These are phyloP conservation scores for Myxozyma kluyveri DNA, from an alignment of 805 yeast species.

Conservation along the genomic window DNA sequence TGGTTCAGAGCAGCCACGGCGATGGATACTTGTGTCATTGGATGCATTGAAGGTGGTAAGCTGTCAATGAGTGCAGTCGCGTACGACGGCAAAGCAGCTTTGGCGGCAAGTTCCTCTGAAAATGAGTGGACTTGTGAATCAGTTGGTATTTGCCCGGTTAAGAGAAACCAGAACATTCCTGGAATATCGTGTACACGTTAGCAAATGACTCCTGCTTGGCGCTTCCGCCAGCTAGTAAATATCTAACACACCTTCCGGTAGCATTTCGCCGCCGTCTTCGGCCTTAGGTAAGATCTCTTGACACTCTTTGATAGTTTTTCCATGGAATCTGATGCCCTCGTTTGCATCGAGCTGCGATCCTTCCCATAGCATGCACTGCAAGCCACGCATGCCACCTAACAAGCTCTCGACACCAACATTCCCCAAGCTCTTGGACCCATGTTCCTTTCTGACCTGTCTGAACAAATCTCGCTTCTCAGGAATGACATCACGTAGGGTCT, in stretches of 20 bases:
- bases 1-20: constrained; percentile 78
- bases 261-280: constrained; percentile 55
- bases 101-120: constrained; percentile 73
- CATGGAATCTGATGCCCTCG: constrained; percentile 85
- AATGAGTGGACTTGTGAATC: constrained; percentile 66
- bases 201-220: background rate
- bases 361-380: constrained; percentile 83
- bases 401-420: constrained; percentile 46
- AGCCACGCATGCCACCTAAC: constrained; percentile 85
- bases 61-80: constrained; percentile 69
- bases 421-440: constrained; percentile 44
- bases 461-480: constrained; percentile 47
- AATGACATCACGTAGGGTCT: constrained; percentile 41
- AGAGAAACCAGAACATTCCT: constrained; percentile 73
- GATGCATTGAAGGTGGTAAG: constrained; percentile 73
- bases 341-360: constrained; percentile 81
- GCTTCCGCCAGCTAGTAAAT: no score
- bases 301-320: constrained; percentile 76
- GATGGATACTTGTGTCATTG: constrained; percentile 87
- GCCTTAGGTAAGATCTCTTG: constrained; percentile 73
- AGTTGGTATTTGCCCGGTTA: constrained; percentile 82
- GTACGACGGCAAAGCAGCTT: constrained; percentile 74
- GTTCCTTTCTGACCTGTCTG: constrained; percentile 42
- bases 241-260: constrained; percentile 52
- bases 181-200: constrained; percentile 38